phyloP scores from a whole-genome alignment of 345 rosid species.

The Lepidium didymum region DNA sequence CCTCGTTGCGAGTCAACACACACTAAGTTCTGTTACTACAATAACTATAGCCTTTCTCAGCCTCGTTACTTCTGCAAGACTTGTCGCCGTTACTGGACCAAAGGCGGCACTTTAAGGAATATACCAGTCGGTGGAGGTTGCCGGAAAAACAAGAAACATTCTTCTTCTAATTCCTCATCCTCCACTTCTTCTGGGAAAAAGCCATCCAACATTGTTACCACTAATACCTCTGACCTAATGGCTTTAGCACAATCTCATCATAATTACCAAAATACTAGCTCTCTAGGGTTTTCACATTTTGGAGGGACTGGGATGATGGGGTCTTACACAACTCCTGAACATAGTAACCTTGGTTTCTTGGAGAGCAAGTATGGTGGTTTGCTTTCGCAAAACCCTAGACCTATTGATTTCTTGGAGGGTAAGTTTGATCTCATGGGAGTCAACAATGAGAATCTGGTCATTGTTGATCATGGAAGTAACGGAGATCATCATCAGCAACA shows the following conservation, averaged over 20 bases:
- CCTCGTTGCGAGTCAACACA: constrained; percentile 91
- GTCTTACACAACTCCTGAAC: constrained; percentile 20
- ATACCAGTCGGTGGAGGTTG: constrained; percentile 98
- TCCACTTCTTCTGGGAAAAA: constrained; percentile 43
- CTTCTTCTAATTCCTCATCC: constrained; percentile 23
- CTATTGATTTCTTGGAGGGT: constrained; percentile 31
- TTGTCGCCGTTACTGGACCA: constrained; percentile 97
- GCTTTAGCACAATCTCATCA: constrained; percentile 32
- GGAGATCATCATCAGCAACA: constrained; percentile 16
- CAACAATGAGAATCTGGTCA: constrained; percentile 20
- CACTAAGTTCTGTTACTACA: constrained; percentile 97
- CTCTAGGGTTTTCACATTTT: constrained; percentile 17
- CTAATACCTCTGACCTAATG: constrained; percentile 19
- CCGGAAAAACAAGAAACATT: constrained; percentile 72
- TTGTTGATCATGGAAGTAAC: constrained; percentile 25
- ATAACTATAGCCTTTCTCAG: constrained; percentile 96
- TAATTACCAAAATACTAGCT: constrained; percentile 15
- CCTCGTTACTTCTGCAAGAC: constrained; percentile 98
- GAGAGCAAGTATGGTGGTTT: constrained; percentile 29
- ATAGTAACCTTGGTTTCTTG: constrained; percentile 24
- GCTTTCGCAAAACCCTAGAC: constrained; percentile 25
- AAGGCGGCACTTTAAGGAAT: constrained; percentile 91
- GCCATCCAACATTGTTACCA: constrained; percentile 31
- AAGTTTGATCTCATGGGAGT: constrained; percentile 33
- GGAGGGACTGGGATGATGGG: constrained; percentile 25